Conservation (phyloP, 805 yeast species). For the Schwanniomyces vanrijiae region DNA sequence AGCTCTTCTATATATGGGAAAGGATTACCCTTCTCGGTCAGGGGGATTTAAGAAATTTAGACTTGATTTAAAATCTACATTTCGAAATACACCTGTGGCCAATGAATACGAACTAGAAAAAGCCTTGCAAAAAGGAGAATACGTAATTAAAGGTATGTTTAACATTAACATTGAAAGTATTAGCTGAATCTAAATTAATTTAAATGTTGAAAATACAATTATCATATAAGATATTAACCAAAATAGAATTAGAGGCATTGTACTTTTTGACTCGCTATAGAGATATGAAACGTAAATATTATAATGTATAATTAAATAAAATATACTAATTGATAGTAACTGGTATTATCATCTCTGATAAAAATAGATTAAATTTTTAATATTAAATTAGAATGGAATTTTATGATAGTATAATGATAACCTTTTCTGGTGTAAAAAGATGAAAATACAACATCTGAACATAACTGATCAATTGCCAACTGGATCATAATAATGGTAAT, state of each 20-base stretch:
- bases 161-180: too few species aligned
- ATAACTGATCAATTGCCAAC: too few species aligned
- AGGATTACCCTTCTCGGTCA: constrained; percentile 31
- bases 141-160: constrained; percentile 23
- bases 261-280: constrained; percentile 32
- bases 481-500: neutral
- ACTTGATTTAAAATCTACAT: constrained; percentile 17
- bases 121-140: constrained; percentile 30
- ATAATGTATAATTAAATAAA: constrained; percentile 1
- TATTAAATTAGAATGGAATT: neutral
- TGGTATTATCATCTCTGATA: neutral
- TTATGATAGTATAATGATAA: neutral
- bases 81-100: constrained; percentile 13
- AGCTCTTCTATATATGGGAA: constrained; percentile 32
- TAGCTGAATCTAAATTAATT: too few species aligned
- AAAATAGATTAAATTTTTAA: neutral
- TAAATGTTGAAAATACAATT: too few species aligned
- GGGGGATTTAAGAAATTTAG: constrained; percentile 29
- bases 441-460: neutral
- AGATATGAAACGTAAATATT: constrained; percentile 24
- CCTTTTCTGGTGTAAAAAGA: neutral
- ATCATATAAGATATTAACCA: constrained; percentile 7
- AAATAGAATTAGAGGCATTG: constrained; percentile 30
- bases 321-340: neutral
- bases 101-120: constrained; percentile 16